These are phyloP conservation scores for Diaporthe longicolla DNA, from an alignment of 2,329 filamentous ascomycete species.

Conservation along the genomic window DNA sequence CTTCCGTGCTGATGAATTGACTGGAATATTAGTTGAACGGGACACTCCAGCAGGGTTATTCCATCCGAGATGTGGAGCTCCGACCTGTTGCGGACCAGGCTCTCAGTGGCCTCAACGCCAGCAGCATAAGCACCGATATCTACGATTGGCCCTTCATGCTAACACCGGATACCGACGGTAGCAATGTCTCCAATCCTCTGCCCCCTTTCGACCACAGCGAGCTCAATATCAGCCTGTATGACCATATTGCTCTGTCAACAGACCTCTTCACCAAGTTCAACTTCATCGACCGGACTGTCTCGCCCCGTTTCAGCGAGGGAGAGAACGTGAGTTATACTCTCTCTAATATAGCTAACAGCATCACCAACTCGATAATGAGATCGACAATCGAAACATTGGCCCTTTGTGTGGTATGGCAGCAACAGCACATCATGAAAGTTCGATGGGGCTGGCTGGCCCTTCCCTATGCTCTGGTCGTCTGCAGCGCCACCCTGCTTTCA, in stretches of 20 bases:
- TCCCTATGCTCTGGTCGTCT: not conserved
- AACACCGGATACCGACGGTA: not conserved
- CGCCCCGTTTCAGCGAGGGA: not conserved
- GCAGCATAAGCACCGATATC: not conserved
- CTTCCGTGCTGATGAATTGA: not conserved
- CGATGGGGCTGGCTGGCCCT: not conserved
- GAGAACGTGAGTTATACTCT: not conserved
- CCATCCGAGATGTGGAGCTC: not conserved
- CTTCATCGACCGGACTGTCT: not conserved
- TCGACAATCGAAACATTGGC: not conserved
- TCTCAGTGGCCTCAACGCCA: not conserved
- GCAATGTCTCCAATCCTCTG: not conserved
- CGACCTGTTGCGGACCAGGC: not conserved
- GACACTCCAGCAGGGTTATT: not conserved
- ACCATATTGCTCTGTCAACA: not conserved
- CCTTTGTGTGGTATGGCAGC: not conserved
- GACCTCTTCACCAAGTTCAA: not conserved
- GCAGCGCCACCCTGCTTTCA: not conserved
- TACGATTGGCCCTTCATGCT: not conserved
- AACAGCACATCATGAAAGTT: not conserved
- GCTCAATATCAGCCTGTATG: not conserved
- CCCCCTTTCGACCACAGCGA: not conserved
- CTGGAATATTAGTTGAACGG: not conserved
- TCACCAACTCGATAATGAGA: not conserved
- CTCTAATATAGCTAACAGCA: not conserved